Evolutionary conservation across 2,329 filamentous ascomycete species (phyloP).

Genomic region (Claviceps africana): DNA sequence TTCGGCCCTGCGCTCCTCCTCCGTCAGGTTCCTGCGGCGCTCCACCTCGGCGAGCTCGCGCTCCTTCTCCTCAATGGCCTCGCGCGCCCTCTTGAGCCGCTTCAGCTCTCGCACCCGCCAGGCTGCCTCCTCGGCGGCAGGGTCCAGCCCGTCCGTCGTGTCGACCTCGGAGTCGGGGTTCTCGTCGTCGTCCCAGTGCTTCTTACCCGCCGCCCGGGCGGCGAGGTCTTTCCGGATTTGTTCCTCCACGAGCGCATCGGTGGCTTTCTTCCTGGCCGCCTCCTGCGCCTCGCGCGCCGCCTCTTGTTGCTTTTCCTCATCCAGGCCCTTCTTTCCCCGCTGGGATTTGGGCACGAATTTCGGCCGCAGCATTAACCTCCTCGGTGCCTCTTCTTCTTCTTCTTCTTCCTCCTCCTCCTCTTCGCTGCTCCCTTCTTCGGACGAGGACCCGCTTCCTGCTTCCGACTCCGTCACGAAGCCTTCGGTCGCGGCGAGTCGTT

Average conservation of each 20-base stretch:
- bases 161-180: slow-evolving; percentile 63
- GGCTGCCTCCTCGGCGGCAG: slow-evolving; percentile 74
- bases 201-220: slow-evolving; percentile 60
- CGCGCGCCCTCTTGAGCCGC: slow-evolving; percentile 74
- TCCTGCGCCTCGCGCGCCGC: slow-evolving; percentile 34
- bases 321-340: slow-evolving; percentile 22
- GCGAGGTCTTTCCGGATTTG: slow-evolving; percentile 73
- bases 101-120: slow-evolving; percentile 90
- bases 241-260: slow-evolving; percentile 72
- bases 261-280: slow-evolving; percentile 51
- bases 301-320: slow-evolving; percentile 20
- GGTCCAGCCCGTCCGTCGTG: slow-evolving; percentile 76
- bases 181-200: slow-evolving; percentile 75
- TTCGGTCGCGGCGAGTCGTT: slow-evolving; percentile 40
- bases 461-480: slow-evolving; percentile 46
- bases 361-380: slow-evolving; percentile 45
- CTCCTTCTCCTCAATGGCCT: slow-evolving; percentile 72
- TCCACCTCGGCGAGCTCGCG: slow-evolving; percentile 80
- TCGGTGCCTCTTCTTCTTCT: slow-evolving; percentile 43
- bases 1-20: slow-evolving; percentile 73
- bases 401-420: slow-evolving; percentile 27
- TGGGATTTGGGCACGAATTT: slow-evolving; percentile 50
- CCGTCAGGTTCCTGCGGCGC: slow-evolving; percentile 70
- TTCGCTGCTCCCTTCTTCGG: slow-evolving; percentile 32
- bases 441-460: slow-evolving; percentile 16